Evolutionary conservation across 2,329 filamentous ascomycete species (phyloP).

Genomic region (Verticillium isaacii): DNA sequence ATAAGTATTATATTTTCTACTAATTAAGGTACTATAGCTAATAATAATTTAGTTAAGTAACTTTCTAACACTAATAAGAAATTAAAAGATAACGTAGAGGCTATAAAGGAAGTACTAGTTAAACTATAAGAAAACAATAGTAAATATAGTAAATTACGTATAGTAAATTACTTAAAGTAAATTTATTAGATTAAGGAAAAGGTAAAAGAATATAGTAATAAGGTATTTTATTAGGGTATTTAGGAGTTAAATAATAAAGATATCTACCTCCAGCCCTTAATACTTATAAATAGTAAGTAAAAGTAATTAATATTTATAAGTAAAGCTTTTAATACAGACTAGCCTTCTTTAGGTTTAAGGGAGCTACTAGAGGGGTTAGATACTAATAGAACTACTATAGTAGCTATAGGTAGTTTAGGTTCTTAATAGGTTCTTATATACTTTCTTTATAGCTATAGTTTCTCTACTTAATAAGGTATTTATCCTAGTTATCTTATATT

Average conservation of each 20-base stretch:
- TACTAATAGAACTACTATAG: neutral
- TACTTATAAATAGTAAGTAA: slow-evolving; percentile 1
- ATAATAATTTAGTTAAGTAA: too few species aligned
- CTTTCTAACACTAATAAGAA: neutral
- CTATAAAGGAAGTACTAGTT: neutral
- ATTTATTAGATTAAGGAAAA: neutral
- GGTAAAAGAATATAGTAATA: neutral
- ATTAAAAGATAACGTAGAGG: neutral
- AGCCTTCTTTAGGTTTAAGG: neutral
- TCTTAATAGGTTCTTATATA: neutral
- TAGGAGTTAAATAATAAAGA: slow-evolving; percentile 1
- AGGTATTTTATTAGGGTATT: neutral
- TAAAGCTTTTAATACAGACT: slow-evolving; percentile 1
- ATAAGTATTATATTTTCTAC: too few species aligned
- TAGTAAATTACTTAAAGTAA: neutral
- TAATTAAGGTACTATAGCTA: too few species aligned
- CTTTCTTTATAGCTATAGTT: neutral
- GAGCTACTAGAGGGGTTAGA: neutral
- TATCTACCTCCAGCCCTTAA: slow-evolving; percentile 3
- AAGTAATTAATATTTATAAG: too few species aligned
- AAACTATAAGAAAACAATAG: neutral
- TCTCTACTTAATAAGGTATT: neutral
- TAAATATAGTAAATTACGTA: neutral
- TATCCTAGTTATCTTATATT: too few species aligned
- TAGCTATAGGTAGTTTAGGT: neutral